These are phyloP conservation scores for Hemisphaericaspora nanyangensis DNA, from an alignment of 805 yeast genomes.

Conservation along the genomic window DNA sequence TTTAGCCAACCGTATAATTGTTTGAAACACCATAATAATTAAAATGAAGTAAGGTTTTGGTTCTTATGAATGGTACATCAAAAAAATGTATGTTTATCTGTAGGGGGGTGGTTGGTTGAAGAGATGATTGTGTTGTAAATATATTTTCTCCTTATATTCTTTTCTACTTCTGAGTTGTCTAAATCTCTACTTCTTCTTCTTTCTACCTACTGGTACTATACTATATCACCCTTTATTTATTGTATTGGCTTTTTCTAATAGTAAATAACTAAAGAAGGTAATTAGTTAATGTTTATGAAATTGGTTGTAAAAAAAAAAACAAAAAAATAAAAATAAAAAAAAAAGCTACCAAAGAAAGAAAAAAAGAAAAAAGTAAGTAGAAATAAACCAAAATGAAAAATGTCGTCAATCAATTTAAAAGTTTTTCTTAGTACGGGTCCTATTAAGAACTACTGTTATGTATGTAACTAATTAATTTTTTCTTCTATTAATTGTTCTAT, in stretches of 20 bases:
- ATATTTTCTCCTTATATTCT: neutral
- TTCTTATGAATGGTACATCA: too few species aligned
- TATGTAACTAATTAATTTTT: too few species aligned
- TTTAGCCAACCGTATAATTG: conserved; percentile 8
- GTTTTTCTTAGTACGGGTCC: too few species aligned
- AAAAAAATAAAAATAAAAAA: too few species aligned
- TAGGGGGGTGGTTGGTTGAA: conserved; percentile 35
- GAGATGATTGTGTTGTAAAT: neutral
- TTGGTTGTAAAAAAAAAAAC: neutral
- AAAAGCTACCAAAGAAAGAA: neutral
- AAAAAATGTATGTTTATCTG: neutral
- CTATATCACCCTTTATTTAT: neutral
- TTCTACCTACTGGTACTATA: too few species aligned
- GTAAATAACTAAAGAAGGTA: neutral
- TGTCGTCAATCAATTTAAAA: too few species aligned
- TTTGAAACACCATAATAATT: conserved; percentile 8
- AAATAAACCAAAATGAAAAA: too few species aligned
- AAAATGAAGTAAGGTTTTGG: too few species aligned
- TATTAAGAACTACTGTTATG: too few species aligned
- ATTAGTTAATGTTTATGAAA: neutral
- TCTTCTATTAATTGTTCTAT: too few species aligned
- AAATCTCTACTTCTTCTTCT: neutral
- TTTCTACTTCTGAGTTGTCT: neutral
- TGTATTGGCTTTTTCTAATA: neutral
- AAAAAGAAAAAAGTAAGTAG: neutral